Percentiles rank a stretch among this genome's conserved stretches.
These are phyloP conservation scores for Polytrichum commune DNA, from an alignment of 225 moss, liverwort and hornwort genomes.

Conservation along the genomic window DNA sequence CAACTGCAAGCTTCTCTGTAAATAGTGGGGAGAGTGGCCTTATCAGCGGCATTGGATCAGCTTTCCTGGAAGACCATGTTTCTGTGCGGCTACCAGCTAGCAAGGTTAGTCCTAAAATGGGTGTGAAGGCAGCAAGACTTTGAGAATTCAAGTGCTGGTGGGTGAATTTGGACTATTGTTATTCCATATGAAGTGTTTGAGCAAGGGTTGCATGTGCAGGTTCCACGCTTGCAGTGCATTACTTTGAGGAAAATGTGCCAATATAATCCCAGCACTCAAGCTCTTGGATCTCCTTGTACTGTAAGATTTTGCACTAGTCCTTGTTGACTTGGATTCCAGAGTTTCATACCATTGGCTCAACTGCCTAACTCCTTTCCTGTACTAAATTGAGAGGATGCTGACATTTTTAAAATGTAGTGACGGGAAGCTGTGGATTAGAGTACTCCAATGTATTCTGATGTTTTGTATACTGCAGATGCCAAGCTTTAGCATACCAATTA, in stretches of 20 bases:
- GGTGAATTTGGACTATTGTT: no score
- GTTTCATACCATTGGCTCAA: no score
- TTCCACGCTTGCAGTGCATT: conserved; percentile 88
- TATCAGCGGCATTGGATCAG: conserved; percentile 33
- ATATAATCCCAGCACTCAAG: conserved; percentile 27
- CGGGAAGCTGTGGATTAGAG: no score
- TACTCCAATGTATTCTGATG: no score
- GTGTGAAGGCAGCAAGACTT: neutral
- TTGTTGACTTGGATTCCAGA: neutral
- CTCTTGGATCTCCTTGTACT: conserved; percentile 12
- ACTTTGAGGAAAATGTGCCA: conserved; percentile 55
- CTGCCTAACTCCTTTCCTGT: no score
- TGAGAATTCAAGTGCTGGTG: no score
- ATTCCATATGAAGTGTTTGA: neutral
- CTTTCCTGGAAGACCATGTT: conserved; percentile 59
- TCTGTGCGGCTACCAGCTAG: conserved; percentile 82
- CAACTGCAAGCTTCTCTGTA: conserved; percentile 41
- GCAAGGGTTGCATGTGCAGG: conserved; percentile 44
- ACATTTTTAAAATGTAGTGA: no score
- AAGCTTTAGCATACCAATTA: no score
- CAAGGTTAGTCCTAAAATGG: conserved; percentile 43
- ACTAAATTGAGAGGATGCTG: no score
- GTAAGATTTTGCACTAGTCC: conserved; percentile 18
- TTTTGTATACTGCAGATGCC: no score
- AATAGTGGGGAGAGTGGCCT: conserved; percentile 24